Evolutionary conservation across 495 filamentous ascomycete genomes (phyloP).

Genomic region (Pseudoneurospora amorphoporcata): DNA sequence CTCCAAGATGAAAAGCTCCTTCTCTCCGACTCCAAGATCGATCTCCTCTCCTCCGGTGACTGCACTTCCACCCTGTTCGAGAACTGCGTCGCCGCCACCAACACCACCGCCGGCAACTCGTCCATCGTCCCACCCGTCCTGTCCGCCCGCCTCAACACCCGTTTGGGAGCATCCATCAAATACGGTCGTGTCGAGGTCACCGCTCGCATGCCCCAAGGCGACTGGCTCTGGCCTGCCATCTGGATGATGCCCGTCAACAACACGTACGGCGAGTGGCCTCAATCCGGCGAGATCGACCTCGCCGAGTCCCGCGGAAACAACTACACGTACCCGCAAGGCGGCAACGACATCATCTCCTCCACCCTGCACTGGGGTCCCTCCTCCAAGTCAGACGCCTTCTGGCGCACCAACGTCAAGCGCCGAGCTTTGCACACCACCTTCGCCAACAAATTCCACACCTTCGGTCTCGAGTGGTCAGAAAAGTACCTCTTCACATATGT

Average conservation of each 20-base stretch:
- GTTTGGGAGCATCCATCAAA: conserved; percentile 56
- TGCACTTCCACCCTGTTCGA: conserved; percentile 48
- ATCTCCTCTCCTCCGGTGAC: conserved; percentile 51
- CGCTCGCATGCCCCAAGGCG: conserved; percentile 62
- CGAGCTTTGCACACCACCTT: conserved; percentile 69
- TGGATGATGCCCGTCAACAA: conserved; percentile 76
- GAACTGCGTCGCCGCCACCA: conserved; percentile 53
- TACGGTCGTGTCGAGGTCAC: conserved; percentile 75
- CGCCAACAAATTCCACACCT: conserved; percentile 56
- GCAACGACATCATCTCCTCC: conserved; percentile 74
- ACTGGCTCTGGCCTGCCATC: conserved; percentile 88
- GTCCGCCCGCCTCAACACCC: conserved; percentile 69
- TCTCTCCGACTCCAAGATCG: conserved; percentile 49
- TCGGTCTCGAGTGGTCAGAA: conserved; percentile 75
- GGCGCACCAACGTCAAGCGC: conserved; percentile 67
- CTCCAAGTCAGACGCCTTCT: conserved; percentile 53
- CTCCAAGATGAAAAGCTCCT: conserved; percentile 58
- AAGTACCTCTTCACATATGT: conserved; percentile 85
- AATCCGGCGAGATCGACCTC: conserved; percentile 81
- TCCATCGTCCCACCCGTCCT: conserved; percentile 69
- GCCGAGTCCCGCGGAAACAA: conserved; percentile 72
- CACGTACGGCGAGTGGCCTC: conserved; percentile 68
- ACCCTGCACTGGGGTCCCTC: conserved; percentile 73
- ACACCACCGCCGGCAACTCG: conserved; percentile 56
- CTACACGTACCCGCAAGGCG: conserved; percentile 59